A percentile compares a stretch with the other conserved stretches of the same genome.
Conservation (phyloP, 163 green algal genomes). For the Dunaliella salina region DNA sequence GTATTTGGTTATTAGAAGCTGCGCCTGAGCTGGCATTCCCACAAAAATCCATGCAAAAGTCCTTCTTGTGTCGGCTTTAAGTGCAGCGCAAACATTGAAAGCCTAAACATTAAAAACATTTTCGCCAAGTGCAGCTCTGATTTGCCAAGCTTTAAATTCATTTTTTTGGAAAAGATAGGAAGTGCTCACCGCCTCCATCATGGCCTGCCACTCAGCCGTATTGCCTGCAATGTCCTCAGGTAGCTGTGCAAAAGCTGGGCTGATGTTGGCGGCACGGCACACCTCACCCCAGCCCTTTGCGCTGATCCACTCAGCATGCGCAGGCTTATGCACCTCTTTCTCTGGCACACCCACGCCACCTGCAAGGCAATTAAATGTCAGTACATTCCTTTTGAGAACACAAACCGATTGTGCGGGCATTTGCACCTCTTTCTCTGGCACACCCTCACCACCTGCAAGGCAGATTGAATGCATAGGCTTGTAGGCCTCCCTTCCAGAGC, state of each 20-base stretch:
- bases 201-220: conserved; percentile 41
- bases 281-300: conserved; percentile 59
- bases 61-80: too few species aligned
- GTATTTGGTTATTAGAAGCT: too few species aligned
- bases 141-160: too few species aligned
- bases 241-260: conserved; percentile 39
- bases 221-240: conserved; percentile 31
- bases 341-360: conserved; percentile 56
- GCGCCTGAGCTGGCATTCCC: too few species aligned
- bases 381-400: not conserved
- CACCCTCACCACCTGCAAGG: conserved; percentile 44
- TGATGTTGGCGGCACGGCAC: conserved; percentile 37
- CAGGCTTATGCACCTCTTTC: conserved; percentile 37
- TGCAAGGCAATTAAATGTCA: conserved; percentile 3
- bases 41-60: too few species aligned
- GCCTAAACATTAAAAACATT: too few species aligned
- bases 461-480: too few species aligned
- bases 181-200: conserved; percentile 54
- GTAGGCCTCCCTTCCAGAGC: too few species aligned
- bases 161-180: too few species aligned
- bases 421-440: conserved; percentile 29
- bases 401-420: too few species aligned
- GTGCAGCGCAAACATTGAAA: too few species aligned
- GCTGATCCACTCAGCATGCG: conserved; percentile 41
- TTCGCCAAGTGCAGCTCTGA: too few species aligned